phyloP scores from a whole-genome alignment of 306 rosid species.

The Lathyrus aphaca region DNA sequence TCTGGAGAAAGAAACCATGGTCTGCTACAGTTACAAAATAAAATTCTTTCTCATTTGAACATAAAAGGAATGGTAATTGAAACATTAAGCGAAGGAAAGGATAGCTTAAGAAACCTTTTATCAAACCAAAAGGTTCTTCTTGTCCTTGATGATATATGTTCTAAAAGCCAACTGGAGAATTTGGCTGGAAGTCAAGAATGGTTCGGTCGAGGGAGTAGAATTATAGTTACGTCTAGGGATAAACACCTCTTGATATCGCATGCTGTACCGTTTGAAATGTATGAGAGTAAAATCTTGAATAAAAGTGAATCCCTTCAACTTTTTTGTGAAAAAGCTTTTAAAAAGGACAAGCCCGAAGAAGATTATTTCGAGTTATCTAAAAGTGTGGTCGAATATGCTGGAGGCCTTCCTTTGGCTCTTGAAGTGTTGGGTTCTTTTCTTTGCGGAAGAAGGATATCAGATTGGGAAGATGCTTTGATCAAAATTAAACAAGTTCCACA shows the following conservation, averaged over 20 bases:
- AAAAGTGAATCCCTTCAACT: slow-evolving; percentile 27
- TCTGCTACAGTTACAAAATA: too few species aligned
- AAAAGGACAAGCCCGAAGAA: not conserved
- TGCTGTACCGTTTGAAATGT: not conserved
- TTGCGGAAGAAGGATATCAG: not conserved
- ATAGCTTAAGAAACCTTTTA: too few species aligned
- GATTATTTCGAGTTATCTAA: slow-evolving; percentile 12
- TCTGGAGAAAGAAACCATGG: too few species aligned
- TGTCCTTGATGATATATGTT: too few species aligned
- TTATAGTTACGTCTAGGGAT: slow-evolving; percentile 23
- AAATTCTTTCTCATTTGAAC: too few species aligned
- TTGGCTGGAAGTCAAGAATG: slow-evolving; percentile 13
- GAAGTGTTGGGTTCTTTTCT: slow-evolving; percentile 35
- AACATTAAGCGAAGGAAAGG: too few species aligned
- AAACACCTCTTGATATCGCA: slow-evolving; percentile 12
- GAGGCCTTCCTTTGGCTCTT: slow-evolving; percentile 41
- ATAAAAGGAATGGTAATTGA: too few species aligned
- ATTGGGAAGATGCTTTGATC: slow-evolving; percentile 31
- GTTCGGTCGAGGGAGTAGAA: slow-evolving; percentile 22
- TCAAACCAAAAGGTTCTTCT: too few species aligned
- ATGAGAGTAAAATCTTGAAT: slow-evolving; percentile 3
- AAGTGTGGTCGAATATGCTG: slow-evolving; percentile 16
- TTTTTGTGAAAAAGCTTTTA: slow-evolving; percentile 29
- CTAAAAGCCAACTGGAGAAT: not conserved
- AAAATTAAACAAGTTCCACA: slow-evolving; percentile 5